Base-by-base conservation (phyloP, 139 green algal genomes). In the Ulvella scutata region DNA sequence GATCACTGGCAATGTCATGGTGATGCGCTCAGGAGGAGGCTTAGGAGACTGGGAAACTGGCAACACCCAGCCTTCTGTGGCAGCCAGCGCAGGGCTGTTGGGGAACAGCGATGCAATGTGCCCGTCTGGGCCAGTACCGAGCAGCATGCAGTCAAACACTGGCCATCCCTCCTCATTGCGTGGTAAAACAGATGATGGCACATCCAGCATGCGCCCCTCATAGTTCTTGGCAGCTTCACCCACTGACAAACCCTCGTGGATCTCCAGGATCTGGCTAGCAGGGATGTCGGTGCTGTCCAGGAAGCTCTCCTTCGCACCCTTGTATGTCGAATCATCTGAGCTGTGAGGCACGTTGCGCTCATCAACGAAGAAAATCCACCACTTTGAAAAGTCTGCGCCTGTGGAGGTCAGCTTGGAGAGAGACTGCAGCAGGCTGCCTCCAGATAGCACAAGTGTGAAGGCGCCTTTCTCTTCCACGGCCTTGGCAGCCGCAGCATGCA, bases 31-130 rank as follows among this genome's bases (percentile, higher is more conserved):
- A 3, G 94, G 84, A 1, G 94, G 95, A 2, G 95, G 95, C 86
- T 99, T 99, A 38, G 94, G 95, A 0, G 94, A 98, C 83, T 96
- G 83, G 13, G 51, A 79, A 2, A 99, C 87, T 3, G 90, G 87
- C 72, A 96, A 79, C 13, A 99, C 85, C 93, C 94, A 98, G 28
- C 73, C 80, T 23, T 83, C 78, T 4, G 78, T 91, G 31, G 76
- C 84, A 3, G 85, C 82, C 0, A 78, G 84, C 74, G 86, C 73
- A 31, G 76, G 26, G 39, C 67, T 61, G 83, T 97, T 96, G 77
- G 95, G 95, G 84, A 99, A 99, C n/a, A 99, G 88, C 1, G 91
- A 97, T 29, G 92, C 93, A 4, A 98, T 84, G 76, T 99, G 95
- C 73, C 94, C 95, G 75, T 99, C 95, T 17, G 95, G 95, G 9